Evolutionary conservation across 495 filamentous ascomycete genomes (phyloP), one percentile per base, ranked within the genome.

Genomic region (Penicillium riverlandense): DNA sequence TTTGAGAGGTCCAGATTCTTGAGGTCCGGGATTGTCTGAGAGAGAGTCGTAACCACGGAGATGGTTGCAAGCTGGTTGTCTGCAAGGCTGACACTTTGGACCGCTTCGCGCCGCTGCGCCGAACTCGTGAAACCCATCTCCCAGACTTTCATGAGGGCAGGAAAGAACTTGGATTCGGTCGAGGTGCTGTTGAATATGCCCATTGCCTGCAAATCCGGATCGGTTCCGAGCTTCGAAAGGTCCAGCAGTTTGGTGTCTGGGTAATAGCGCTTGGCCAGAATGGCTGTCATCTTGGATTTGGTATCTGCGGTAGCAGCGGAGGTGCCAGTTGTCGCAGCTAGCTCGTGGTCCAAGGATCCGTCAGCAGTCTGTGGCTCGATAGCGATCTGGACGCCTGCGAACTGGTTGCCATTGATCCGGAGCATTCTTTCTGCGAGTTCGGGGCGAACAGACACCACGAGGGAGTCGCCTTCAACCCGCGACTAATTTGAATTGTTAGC

Each of bases 141-240:
- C 58, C 83, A 86, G 30, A 95, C 75, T 43, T 78, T 80, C 83
- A 96, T 89, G 29, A 96, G 69, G 3, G 84, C 90, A 32, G 85
- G 85, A 66, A 96, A 96, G 46, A 96, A 83, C 57, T 96, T 97
- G 38, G 83, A 79, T 27, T 84, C 80, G n/a, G 79, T 82, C 2
- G 80, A 77, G 27, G 70, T 75, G 37, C 69, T 74, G 45, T 79
- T 72, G 65, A 96, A 95, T 31, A 90, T 80, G 15, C 88, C 86
- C 69, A 86, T 82, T 15, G 75, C 68, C 30, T 72, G 59, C 2
- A 96, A 71, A 40, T 78, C 75, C 1, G 75, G 62, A 53, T 97
- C 91, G 30, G 69, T 64, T 27, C 72, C 82, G 7, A 96, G 76
- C 7, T 77, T 75, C 11, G 86, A 90, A 0, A 97, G 76, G 53